Percentiles rank a stretch among this genome's conserved stretches.
These are phyloP conservation scores for Pseudevernia furfuracea DNA, from an alignment of 495 filamentous ascomycete species.

Conservation along the genomic window DNA sequence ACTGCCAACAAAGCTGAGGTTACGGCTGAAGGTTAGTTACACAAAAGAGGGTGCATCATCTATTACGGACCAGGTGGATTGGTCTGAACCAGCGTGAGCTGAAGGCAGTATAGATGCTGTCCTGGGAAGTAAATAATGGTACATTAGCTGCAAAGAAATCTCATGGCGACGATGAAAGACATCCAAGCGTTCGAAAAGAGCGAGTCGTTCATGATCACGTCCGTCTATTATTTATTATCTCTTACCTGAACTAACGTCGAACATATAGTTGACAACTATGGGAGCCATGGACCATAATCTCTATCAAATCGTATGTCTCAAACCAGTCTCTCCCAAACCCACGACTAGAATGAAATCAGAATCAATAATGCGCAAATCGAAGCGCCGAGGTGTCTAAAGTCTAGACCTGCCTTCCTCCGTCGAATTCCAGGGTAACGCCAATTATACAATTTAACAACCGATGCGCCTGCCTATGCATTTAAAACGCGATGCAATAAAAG, in stretches of 20 bases:
- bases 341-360: background rate
- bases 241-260: background rate
- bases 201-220: background rate
- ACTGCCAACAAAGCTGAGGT: conserved; percentile 61
- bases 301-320: background rate
- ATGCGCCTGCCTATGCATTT: no score
- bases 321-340: background rate
- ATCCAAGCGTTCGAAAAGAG: background rate
- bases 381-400: background rate
- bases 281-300: background rate
- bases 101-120: background rate
- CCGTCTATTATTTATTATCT: background rate
- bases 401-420: no score
- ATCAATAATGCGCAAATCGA: background rate
- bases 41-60: conserved; percentile 56
- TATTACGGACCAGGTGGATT: conserved; percentile 90
- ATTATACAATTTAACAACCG: no score
- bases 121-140: background rate
- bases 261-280: background rate
- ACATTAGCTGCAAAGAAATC: background rate
- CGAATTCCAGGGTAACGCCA: background rate
- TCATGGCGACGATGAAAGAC: conserved; percentile 6
- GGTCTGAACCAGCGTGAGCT: conserved; percentile 65
- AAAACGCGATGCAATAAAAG: no score
- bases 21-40: conserved; percentile 81